Conservation (phyloP, 2,329 filamentous ascomycete species). For the Cryphonectria radicalis region DNA sequence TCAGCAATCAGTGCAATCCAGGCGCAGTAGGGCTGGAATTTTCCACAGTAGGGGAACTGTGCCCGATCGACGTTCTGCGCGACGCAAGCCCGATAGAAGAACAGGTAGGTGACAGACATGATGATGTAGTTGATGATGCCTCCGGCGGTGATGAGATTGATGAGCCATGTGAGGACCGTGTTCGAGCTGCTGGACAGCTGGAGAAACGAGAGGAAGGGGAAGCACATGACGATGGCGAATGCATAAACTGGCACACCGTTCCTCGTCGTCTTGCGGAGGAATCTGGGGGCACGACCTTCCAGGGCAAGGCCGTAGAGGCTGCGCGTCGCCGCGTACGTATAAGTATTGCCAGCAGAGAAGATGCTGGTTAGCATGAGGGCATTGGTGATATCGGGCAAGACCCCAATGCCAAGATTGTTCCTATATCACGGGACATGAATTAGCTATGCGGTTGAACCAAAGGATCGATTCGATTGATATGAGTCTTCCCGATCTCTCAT, state of each 20-base stretch:
- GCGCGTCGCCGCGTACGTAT: conserved; percentile 29
- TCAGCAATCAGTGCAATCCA: conserved; percentile 50
- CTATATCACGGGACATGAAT: not conserved
- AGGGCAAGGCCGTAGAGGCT: conserved; percentile 29
- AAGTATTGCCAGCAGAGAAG: conserved; percentile 30
- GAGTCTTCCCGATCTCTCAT: not conserved
- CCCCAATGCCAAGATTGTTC: conserved; percentile 53
- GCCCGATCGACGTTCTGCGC: conserved; percentile 42
- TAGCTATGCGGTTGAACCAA: not conserved
- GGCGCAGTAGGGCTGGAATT: conserved; percentile 62
- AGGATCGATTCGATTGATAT: too few relatives aligned
- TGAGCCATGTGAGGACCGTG: conserved; percentile 49
- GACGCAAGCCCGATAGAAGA: conserved; percentile 27
- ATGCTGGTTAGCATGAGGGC: conserved; percentile 44
- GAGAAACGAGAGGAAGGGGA: conserved; percentile 48
- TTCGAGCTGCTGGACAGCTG: conserved; percentile 24
- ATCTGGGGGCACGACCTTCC: conserved; percentile 30
- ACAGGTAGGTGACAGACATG: conserved; percentile 31
- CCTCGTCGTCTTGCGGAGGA: conserved; percentile 62
- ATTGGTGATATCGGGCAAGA: conserved; percentile 62
- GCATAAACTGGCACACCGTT: conserved; percentile 66
- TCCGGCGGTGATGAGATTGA: conserved; percentile 60
- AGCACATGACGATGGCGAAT: conserved; percentile 57
- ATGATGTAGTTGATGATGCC: conserved; percentile 67
- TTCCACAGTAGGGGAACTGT: conserved; percentile 60